Evolutionary conservation across 768 basidiomycete species (phyloP).

Genomic region (Hemileccinum rubropunctum): DNA sequence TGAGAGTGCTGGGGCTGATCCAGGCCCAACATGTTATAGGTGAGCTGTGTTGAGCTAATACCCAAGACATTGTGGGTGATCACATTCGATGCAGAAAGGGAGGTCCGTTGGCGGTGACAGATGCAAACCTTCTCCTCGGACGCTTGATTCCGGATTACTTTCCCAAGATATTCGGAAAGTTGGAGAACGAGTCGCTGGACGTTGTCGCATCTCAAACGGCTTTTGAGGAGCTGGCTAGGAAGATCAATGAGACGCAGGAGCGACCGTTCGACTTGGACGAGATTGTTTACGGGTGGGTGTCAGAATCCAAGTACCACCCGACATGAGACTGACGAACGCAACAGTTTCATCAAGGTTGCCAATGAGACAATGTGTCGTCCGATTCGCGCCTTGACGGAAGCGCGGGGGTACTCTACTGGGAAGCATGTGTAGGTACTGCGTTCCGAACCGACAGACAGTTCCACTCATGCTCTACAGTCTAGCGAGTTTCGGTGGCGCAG

Average conservation of each 20-base stretch:
- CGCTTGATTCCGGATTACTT: slow-evolving; percentile 88
- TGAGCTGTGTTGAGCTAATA: slow-evolving; percentile 29
- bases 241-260: slow-evolving; percentile 67
- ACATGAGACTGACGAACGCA: not conserved
- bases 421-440: slow-evolving; percentile 54
- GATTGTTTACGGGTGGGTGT: slow-evolving; percentile 78
- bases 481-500: slow-evolving; percentile 87
- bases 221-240: slow-evolving; percentile 65
- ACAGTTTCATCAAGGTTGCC: slow-evolving; percentile 90
- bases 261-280: slow-evolving; percentile 71
- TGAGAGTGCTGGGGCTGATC: slow-evolving; percentile 90
- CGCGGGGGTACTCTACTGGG: slow-evolving; percentile 77
- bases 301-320: not conserved
- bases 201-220: slow-evolving; percentile 60
- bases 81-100: slow-evolving; percentile 58
- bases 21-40: slow-evolving; percentile 91
- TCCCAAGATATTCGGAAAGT: slow-evolving; percentile 92
- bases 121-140: slow-evolving; percentile 89
- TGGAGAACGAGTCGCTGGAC: slow-evolving; percentile 83
- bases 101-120: slow-evolving; percentile 88
- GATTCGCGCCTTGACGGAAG: slow-evolving; percentile 88
- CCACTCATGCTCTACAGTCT: slow-evolving; percentile 42
- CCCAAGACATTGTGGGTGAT: not conserved
- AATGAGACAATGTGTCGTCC: slow-evolving; percentile 97
- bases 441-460: not conserved